phyloP scores from a whole-genome alignment of 805 yeast species.

The Cyberlindnera veronae region DNA sequence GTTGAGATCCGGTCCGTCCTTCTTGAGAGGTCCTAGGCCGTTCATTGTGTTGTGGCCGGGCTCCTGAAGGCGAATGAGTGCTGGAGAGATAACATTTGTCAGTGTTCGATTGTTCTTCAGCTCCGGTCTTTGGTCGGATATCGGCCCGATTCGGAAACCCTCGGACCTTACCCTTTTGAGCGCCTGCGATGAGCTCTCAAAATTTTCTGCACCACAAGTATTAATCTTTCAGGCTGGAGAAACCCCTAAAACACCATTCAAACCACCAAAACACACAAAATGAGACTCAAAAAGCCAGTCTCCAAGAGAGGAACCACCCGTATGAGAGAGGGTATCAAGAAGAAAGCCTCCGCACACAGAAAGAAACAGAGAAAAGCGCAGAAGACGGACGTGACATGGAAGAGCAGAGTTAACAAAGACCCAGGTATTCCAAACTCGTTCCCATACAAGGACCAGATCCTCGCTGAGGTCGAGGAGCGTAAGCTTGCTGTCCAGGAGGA shows the following conservation, averaged over 20 bases:
- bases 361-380: conserved; percentile 79
- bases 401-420: conserved; percentile 75
- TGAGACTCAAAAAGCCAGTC: conserved; percentile 38
- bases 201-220: neutral
- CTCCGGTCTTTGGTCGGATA: neutral
- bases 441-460: conserved; percentile 87
- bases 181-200: conserved; percentile 9
- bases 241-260: neutral
- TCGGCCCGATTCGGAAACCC: neutral
- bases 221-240: neutral
- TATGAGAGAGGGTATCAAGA: conserved; percentile 93
- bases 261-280: neutral
- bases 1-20: conserved; percentile 75
- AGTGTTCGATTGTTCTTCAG: neutral
- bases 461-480: conserved; percentile 64
- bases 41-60: conserved; percentile 1
- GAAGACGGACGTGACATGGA: conserved; percentile 94
- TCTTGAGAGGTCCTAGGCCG: conserved; percentile 9
- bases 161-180: conserved; percentile 5
- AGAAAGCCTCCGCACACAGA: conserved; percentile 89
- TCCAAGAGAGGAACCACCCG: conserved; percentile 90
- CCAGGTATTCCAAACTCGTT: conserved; percentile 93
- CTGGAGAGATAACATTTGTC: neutral
- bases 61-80: neutral
- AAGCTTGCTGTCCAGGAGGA: conserved; percentile 55